Percentiles rank a stretch among this genome's conserved stretches.
phyloP scores from a whole-genome alignment of 306 rosid genomes.

The Inga laurina region DNA sequence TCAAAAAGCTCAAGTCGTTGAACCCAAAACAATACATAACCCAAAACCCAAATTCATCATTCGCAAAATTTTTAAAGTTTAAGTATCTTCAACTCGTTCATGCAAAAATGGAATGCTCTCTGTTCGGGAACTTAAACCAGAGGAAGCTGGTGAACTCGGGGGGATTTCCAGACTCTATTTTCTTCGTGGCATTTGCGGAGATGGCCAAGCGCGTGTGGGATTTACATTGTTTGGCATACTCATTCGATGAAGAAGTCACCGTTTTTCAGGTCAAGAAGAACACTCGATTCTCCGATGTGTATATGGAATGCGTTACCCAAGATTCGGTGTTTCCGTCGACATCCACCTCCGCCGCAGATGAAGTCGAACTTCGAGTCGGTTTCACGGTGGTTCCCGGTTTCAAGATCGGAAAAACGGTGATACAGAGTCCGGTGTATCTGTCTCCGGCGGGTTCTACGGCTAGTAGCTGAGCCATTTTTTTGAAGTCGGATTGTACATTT shows the following conservation, averaged over 20 bases:
- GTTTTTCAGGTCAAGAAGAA: conserved; percentile 60
- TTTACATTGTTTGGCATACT: conserved; percentile 62
- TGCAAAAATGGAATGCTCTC: conserved; percentile 94
- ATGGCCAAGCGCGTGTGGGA: conserved; percentile 82
- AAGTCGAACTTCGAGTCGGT: conserved; percentile 46
- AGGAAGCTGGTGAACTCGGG: conserved; percentile 74
- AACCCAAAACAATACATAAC: conserved; percentile 48
- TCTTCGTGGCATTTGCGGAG: conserved; percentile 75
- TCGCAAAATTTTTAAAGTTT: conserved; percentile 53
- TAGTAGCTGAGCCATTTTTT: neutral
- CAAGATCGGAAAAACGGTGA: conserved; percentile 55
- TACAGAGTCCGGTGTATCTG: conserved; percentile 68
- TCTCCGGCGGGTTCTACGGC: conserved; percentile 40
- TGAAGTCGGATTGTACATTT: neutral
- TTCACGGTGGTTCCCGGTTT: conserved; percentile 80
- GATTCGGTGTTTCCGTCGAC: conserved; percentile 8
- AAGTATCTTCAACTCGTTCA: conserved; percentile 80
- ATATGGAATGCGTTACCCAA: conserved; percentile 59
- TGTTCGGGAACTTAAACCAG: conserved; percentile 81
- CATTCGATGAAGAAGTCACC: conserved; percentile 47
- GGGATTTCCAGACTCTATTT: conserved; percentile 71
- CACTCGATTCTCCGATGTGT: conserved; percentile 70
- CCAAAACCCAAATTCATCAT: conserved; percentile 58
- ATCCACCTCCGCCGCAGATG: conserved; percentile 21
- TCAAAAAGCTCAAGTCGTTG: conserved; percentile 54